Evolutionary conservation across 495 filamentous ascomycete genomes (phyloP).

Genomic region (Penicillium mononematosum): DNA sequence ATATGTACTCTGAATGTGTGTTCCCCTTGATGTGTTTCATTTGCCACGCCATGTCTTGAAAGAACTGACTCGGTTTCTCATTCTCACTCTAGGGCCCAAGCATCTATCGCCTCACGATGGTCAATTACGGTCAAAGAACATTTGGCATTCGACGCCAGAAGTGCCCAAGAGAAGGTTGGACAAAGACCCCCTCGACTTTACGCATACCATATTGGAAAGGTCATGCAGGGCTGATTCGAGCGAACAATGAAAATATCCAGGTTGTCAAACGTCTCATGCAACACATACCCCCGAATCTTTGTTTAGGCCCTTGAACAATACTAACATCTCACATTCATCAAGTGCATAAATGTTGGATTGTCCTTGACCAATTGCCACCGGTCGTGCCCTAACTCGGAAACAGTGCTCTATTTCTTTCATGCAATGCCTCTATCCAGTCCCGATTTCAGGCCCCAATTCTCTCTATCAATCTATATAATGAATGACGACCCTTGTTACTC

Average conservation of each 20-base stretch:
- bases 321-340: slow-evolving; percentile 1
- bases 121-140: neutral
- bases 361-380: neutral
- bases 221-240: neutral
- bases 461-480: neutral
- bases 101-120: neutral
- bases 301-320: neutral
- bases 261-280: neutral
- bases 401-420: neutral
- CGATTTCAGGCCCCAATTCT: neutral
- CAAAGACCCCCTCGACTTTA: neutral
- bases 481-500: neutral
- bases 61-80: neutral
- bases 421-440: neutral
- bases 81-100: neutral
- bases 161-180: neutral
- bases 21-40: neutral
- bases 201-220: neutral
- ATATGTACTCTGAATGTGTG: neutral
- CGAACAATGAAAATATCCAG: slow-evolving; percentile 1
- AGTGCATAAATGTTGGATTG: neutral
- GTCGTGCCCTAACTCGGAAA: neutral
- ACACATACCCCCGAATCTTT: neutral
- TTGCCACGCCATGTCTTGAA: neutral
- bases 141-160: neutral